Conservation (phyloP, 1,139 yeast genomes). For the Pichia terricola region DNA sequence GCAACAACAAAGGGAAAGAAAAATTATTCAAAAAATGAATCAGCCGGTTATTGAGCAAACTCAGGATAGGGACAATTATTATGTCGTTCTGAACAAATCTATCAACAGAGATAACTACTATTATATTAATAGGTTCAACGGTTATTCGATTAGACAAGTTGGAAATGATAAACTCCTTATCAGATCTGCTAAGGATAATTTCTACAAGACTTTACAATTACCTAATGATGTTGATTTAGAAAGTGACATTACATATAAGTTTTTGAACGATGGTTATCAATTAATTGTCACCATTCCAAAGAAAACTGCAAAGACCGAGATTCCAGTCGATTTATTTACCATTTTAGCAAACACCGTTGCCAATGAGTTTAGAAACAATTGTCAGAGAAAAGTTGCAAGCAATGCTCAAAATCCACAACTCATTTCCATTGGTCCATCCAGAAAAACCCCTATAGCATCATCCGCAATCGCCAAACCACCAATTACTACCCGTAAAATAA, state of each 20-base stretch:
- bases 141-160: conserved; percentile 11
- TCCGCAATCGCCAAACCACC: too few species aligned
- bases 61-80: conserved; percentile 10
- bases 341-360: too few species aligned
- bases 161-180: conserved; percentile 8
- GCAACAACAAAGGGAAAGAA: conserved; percentile 9
- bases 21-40: conserved; percentile 7
- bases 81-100: conserved; percentile 8
- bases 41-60: conserved; percentile 5
- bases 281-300: conserved; percentile 13
- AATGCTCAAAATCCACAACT: too few species aligned
- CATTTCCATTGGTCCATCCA: too few species aligned
- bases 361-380: too few species aligned
- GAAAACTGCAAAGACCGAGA: not conserved
- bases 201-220: conserved; percentile 8
- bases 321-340: too few species aligned
- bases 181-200: conserved; percentile 13
- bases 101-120: conserved; percentile 1
- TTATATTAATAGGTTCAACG: conserved; percentile 7
- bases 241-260: conserved; percentile 7
- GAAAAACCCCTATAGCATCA: too few species aligned
- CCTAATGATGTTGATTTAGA: conserved; percentile 11
- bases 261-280: conserved; percentile 10
- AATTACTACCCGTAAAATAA: too few species aligned
- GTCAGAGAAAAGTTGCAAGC: too few species aligned